Base-by-base conservation (phyloP, 805 yeast genomes). In the Ogataea pilisensis region DNA sequence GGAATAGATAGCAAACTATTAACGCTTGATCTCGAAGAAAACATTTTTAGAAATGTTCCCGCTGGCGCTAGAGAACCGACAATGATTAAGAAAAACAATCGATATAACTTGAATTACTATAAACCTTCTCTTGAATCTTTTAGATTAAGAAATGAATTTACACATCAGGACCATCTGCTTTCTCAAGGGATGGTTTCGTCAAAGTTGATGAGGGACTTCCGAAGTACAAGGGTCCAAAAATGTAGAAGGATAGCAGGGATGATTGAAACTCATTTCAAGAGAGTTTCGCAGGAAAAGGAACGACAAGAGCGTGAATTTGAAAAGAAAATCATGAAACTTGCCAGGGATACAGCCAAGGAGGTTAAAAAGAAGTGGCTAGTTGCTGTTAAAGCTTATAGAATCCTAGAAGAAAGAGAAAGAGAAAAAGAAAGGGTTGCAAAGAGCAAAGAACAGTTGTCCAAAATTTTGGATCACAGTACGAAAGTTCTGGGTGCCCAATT, bases 321-420 rank as follows among this genome's bases (percentile, higher is more conserved):
- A 51, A 83, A 77, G 51, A 77, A 79, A 39, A 69, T 84, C 43
- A 69, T 73, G 42, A 76, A 75, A 44, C 60, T 91, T 26, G 95
- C 96, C n/a, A 77, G 87, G 51, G 73, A 81, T 36, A 85, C 95
- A 0, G 84, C 85, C 1, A 82, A 78, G 52, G 88, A 89, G 33
- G 96, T 93, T 9, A 83, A 83, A 62, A 88, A 82, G 59, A 80
- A 93, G 55, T 93, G 99, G 99, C 67, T 73, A 18, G 72, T 89
- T 36, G 99, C 97, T 2, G 86, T 82, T 46, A 88, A 85, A 58
- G 95, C 87, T 1, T 82, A 76, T 56, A 72, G 70, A 36, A 84
- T 80, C 13, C 68, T 85, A 44, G 93, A 85, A 56, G 81, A 82
- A 35, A 78, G 82, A 45, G 87, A 85, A 50, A 82, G 75, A 44